Conservation (phyloP, 208 protist species). For the Vickermania spadyakhi region DNA sequence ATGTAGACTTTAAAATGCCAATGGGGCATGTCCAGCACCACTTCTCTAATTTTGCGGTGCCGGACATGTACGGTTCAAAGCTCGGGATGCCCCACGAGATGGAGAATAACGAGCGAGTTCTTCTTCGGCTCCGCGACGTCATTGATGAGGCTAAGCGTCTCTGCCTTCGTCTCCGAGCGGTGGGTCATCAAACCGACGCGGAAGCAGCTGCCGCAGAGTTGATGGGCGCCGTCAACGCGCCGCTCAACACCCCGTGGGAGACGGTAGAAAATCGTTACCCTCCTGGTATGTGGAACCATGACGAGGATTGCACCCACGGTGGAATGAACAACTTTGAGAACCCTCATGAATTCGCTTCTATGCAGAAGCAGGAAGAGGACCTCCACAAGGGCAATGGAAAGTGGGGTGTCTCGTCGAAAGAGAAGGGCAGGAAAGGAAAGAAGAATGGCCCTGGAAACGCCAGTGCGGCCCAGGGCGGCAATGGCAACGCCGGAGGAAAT, state of each 20-base stretch:
- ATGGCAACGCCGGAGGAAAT: conserved; percentile 7
- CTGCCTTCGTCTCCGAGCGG: not conserved
- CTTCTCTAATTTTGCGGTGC: not conserved
- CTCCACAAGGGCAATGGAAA: conserved; percentile 2
- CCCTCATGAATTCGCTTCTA: not conserved
- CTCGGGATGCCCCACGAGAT: not conserved
- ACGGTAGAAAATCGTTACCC: too few species aligned
- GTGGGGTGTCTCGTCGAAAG: conserved; percentile 4
- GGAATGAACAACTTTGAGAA: not conserved
- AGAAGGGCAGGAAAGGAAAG: conserved; percentile 2
- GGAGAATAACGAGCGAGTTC: not conserved
- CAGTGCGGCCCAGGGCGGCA: too few species aligned
- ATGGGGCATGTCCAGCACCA: not conserved
- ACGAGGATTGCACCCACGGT: not conserved
- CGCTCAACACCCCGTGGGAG: not conserved
- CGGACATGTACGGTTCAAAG: not conserved
- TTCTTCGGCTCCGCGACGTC: not conserved
- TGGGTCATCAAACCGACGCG: not conserved
- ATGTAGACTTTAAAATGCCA: not conserved
- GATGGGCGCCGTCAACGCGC: not conserved
- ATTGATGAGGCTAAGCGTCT: not conserved
- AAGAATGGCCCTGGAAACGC: too few species aligned
- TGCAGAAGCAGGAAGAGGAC: not conserved
- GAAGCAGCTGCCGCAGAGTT: not conserved
- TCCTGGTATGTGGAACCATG: not conserved